Percentiles rank a stretch among this genome's conserved stretches.
These are phyloP conservation scores for Ceratobasidium sp. DNA, from an alignment of 1,284 basidiomycete species.

Conservation along the genomic window DNA sequence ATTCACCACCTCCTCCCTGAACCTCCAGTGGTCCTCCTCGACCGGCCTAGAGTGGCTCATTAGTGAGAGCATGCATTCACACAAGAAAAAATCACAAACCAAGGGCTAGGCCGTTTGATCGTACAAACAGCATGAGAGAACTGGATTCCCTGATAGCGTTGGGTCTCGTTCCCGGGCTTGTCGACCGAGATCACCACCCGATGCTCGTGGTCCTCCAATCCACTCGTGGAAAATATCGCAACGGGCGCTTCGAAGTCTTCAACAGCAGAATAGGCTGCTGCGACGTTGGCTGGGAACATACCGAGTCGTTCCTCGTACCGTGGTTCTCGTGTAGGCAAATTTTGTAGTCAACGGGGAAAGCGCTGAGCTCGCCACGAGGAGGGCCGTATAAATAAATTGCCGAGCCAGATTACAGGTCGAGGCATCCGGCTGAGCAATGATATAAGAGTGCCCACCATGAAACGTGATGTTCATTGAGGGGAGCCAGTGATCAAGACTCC, in stretches of 20 bases:
- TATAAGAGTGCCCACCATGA: background rate
- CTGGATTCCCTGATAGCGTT: background rate
- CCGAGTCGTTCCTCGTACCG: background rate
- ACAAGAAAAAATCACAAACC: background rate
- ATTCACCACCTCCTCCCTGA: background rate
- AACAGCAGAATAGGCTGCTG: background rate
- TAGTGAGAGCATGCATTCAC: too few species aligned
- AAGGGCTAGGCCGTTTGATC: background rate
- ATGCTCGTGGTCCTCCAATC: background rate
- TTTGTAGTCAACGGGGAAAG: constrained; percentile 2
- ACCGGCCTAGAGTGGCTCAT: too few species aligned
- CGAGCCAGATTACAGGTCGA: background rate
- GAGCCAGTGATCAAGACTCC: constrained; percentile 14
- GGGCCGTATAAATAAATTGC: constrained; percentile 15
- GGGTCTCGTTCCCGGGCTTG: background rate
- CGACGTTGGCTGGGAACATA: background rate
- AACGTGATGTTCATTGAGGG: constrained; percentile 2
- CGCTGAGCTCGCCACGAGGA: background rate
- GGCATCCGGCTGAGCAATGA: background rate
- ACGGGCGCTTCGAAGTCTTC: constrained; percentile 2
- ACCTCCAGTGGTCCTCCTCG: constrained; percentile 5
- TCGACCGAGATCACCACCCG: constrained; percentile 2
- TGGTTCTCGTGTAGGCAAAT: constrained; percentile 9
- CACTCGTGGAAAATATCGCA: background rate
- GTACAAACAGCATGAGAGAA: constrained; percentile 17